These are phyloP conservation scores for Sporothrix luriei DNA, from an alignment of 2,329 filamentous ascomycete species.

Conservation along the genomic window DNA sequence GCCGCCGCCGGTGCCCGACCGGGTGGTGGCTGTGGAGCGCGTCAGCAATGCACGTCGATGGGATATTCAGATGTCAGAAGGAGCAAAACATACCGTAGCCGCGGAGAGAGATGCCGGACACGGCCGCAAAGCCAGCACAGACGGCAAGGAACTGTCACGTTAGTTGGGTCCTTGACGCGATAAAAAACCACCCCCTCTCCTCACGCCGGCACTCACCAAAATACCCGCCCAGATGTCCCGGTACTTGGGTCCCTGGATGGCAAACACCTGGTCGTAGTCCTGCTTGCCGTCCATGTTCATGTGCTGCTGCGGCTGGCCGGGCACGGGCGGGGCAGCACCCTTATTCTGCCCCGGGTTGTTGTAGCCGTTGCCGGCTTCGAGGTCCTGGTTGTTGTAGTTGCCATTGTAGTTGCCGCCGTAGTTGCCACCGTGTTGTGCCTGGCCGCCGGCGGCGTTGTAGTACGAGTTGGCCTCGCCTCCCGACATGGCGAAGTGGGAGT, in stretches of 20 bases:
- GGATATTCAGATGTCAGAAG: too few species aligned
- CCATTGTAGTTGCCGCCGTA: slow-evolving; percentile 2
- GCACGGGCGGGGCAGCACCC: neutral
- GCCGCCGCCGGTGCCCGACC: slow-evolving; percentile 66
- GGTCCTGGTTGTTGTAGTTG: neutral
- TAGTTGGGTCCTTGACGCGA: neutral
- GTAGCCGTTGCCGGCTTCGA: slow-evolving; percentile 1
- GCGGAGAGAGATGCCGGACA: slow-evolving; percentile 35
- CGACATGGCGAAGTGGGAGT: slow-evolving; percentile 24
- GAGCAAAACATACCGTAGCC: slow-evolving; percentile 33
- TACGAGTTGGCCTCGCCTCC: slow-evolving; percentile 32
- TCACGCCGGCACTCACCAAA: slow-evolving; percentile 55
- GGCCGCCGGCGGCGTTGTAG: slow-evolving; percentile 24
- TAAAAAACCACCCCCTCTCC: neutral
- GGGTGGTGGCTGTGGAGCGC: slow-evolving; percentile 49
- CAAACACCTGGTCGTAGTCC: slow-evolving; percentile 79
- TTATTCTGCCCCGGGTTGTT: slow-evolving; percentile 16
- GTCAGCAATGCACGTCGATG: neutral
- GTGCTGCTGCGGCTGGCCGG: slow-evolving; percentile 37
- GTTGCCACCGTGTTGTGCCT: slow-evolving; percentile 11
- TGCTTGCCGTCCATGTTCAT: slow-evolving; percentile 51
- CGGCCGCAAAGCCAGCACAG: slow-evolving; percentile 35
- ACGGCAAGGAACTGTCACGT: slow-evolving; percentile 37
- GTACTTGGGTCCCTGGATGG: slow-evolving; percentile 79
- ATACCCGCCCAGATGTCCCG: slow-evolving; percentile 90